Percentiles rank a stretch among this genome's conserved stretches.
Conservation (phyloP, 1,284 basidiomycete species). For the Leccinum insolens region DNA sequence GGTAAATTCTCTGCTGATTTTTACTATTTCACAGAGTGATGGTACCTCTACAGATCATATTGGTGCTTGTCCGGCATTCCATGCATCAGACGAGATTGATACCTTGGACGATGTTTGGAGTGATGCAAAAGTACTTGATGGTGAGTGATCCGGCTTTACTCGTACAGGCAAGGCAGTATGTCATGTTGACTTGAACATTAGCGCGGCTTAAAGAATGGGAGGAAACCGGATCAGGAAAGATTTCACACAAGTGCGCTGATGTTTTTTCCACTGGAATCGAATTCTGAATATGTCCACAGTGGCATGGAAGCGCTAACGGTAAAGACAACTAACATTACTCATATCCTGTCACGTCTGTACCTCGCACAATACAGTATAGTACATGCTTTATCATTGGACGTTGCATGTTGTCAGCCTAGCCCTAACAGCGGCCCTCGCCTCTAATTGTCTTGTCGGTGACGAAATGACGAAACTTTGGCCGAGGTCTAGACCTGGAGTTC, state of each 20-base stretch:
- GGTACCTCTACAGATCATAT: not conserved
- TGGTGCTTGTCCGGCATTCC: not conserved
- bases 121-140: not conserved
- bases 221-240: not conserved
- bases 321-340: conserved; percentile 6
- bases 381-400: conserved; percentile 20
- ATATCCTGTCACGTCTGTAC: conserved; percentile 34
- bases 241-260: not conserved
- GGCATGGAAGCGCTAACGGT: conserved; percentile 36
- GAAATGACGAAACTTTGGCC: not conserved
- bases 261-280: not conserved
- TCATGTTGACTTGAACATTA: not conserved
- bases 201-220: not conserved
- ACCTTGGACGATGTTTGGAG: not conserved
- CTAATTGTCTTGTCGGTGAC: not conserved
- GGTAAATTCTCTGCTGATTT: conserved; percentile 33
- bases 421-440: not conserved
- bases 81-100: not conserved
- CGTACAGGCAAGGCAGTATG: not conserved
- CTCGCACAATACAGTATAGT: conserved; percentile 15
- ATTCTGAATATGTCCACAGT: conserved; percentile 25
- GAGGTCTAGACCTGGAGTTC: conserved; percentile 20
- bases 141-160: not conserved
- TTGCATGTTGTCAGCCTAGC: conserved; percentile 13
- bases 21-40: not conserved